Evolutionary conservation across 73 alveolate species (phyloP), one percentile per base, ranked within the genome.

Genomic region (Stentor roeselii): DNA sequence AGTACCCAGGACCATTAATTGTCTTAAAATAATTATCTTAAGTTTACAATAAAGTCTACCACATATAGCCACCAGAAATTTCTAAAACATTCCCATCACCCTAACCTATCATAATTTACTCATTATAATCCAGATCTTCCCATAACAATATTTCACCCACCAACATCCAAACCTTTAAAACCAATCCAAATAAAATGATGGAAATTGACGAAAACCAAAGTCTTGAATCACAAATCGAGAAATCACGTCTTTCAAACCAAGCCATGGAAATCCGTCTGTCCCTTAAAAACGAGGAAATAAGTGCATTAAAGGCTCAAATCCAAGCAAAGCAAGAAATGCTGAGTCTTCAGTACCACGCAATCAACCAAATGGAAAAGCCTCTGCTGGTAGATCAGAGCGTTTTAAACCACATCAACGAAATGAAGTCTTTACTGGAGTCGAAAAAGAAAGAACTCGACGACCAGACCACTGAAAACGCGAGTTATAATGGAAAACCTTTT

Each of bases 221-320:
- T n/a, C n/a, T n/a, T n/a, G n/a, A n/a, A n/a, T n/a, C n/a, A n/a
- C 41, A 67, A 67, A 34, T 67, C 21, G 80, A 67, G 34, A 67
- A 32, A 67, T 21, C n/a, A 15, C 21, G 34, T 14, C 41, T 1
- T 32, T 21, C 80, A n/a, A n/a, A 30, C 37, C n/a, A 67, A 67
- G 80, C 80, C 14, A 67, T 67, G 80, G 80, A 67, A n/a, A 67
- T 34, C 41, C n/a, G 80, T 27, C 80, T 67, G 27, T 27, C n/a
- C 11, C 34, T 67, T 27, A 67, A 67, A 67, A 67, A 67, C 42
- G 42, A 67, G 34, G 80, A 67, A 67, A 67, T 67, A 14, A 40
- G 34, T n/a, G 27, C n/a, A 27, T 32, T 67, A 21, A 0, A 67
- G 34, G 37, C 21, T 14, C 0, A 21, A 21, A 0, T 67, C 37